These are phyloP conservation scores for Verticillium tricorpus DNA, from an alignment of 2,329 filamentous ascomycete species.

Conservation along the genomic window DNA sequence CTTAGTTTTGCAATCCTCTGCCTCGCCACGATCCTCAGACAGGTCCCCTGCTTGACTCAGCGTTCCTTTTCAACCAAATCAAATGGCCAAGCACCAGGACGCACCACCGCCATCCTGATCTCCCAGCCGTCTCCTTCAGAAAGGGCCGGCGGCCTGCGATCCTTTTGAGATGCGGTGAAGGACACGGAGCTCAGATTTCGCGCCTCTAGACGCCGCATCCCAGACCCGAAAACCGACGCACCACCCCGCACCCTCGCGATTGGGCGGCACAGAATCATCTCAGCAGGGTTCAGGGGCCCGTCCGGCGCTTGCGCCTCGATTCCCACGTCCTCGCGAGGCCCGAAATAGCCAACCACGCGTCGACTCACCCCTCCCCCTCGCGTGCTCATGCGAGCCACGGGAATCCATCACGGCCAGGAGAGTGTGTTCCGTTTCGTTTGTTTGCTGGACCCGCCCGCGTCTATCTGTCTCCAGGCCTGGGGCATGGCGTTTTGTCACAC, in stretches of 20 bases:
- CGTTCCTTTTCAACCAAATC: neutral
- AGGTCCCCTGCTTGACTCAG: neutral
- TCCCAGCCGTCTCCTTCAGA: neutral
- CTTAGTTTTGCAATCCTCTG: neutral
- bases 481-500: neutral
- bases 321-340: neutral
- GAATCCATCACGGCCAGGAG: neutral
- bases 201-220: neutral
- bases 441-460: constrained; percentile 5
- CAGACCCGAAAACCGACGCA: neutral
- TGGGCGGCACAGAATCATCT: neutral
- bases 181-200: neutral
- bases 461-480: constrained; percentile 1
- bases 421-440: constrained; percentile 1
- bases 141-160: neutral
- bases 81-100: too few species aligned
- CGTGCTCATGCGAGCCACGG: neutral
- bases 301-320: neutral
- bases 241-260: neutral
- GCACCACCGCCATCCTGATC: neutral
- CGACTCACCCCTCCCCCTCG: neutral
- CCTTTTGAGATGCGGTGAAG: neutral
- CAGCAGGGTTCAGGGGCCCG: neutral
- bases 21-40: neutral
- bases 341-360: constrained; percentile 1